phyloP scores from a whole-genome alignment of 2,329 filamentous ascomycete species.

The Simplicillium aogashimaense region DNA sequence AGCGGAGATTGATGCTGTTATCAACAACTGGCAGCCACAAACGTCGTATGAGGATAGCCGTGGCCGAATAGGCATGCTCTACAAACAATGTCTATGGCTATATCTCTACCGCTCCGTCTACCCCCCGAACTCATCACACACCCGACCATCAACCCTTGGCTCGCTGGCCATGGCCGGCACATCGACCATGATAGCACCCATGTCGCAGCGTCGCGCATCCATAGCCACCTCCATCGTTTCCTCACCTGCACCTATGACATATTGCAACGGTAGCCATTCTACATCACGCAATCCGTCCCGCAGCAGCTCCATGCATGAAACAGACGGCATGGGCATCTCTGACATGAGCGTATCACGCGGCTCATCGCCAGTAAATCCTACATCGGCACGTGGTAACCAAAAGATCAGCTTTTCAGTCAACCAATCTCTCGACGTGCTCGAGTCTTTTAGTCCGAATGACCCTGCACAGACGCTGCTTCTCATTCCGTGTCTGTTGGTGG shows the following conservation, averaged over 20 bases:
- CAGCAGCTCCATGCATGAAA: constrained; percentile 30
- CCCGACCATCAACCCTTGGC: constrained; percentile 20
- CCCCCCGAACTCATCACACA: constrained; percentile 30
- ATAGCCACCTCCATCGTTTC: constrained; percentile 8
- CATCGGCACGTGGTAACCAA: constrained; percentile 30
- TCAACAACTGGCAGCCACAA: constrained; percentile 63
- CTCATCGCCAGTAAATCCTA: too few species aligned
- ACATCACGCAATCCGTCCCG: constrained; percentile 24
- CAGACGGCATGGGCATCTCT: constrained; percentile 12
- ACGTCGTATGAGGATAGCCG: constrained; percentile 49
- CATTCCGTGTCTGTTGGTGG: constrained; percentile 50
- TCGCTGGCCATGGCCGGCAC: constrained; percentile 2
- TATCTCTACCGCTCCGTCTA: constrained; percentile 54
- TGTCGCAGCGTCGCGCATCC: constrained; percentile 8
- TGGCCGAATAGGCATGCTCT: constrained; percentile 45
- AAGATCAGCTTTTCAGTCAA: constrained; percentile 45
- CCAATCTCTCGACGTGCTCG: constrained; percentile 43
- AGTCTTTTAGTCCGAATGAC: constrained; percentile 45
- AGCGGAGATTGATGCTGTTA: constrained; percentile 63
- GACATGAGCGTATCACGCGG: too few species aligned
- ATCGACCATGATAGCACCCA: constrained; percentile 8
- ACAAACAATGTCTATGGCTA: constrained; percentile 58
- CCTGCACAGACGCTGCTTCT: constrained; percentile 49
- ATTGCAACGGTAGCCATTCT: constrained; percentile 9
- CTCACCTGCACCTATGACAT: constrained; percentile 9